Percentiles rank a stretch among this genome's conserved stretches.
Conservation (phyloP, 345 rosid species). For the Pugionium cornutum region DNA sequence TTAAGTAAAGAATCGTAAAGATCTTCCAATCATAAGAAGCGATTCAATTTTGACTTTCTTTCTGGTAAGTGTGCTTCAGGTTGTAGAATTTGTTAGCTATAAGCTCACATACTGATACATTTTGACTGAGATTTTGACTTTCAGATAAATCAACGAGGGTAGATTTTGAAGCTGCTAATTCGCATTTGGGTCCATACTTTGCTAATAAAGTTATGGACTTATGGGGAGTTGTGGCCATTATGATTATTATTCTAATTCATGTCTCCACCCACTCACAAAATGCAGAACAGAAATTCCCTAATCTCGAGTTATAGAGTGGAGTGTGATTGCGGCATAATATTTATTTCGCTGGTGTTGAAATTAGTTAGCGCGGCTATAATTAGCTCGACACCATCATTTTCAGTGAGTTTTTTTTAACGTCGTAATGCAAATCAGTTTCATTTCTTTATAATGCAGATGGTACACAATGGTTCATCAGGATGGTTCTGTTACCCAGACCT, state of each 20-base stretch:
- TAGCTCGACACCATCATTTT: background rate
- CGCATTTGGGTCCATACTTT: conserved; percentile 14
- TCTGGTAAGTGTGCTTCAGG: background rate
- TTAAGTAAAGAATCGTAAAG: background rate
- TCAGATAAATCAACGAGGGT: background rate
- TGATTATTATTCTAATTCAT: background rate
- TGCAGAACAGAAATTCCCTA: no score
- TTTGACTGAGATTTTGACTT: background rate
- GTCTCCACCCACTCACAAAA: background rate
- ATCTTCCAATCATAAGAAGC: background rate
- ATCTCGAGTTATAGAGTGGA: background rate
- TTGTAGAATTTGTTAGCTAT: background rate
- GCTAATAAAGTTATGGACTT: background rate
- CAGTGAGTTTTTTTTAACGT: conserved; percentile 1
- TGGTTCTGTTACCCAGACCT: conserved; percentile 68
- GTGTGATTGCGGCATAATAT: background rate
- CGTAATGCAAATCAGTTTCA: background rate
- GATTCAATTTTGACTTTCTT: background rate
- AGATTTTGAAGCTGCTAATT: background rate
- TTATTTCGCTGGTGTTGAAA: background rate
- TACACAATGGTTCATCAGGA: conserved; percentile 92
- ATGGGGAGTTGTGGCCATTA: background rate
- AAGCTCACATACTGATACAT: background rate
- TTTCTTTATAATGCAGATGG: conserved; percentile 61
- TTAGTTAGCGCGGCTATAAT: background rate